Evolutionary conservation across 2,329 filamentous ascomycete genomes (phyloP), one percentile per base, ranked within the genome.

Genomic region (Coleophoma cylindrospora): DNA sequence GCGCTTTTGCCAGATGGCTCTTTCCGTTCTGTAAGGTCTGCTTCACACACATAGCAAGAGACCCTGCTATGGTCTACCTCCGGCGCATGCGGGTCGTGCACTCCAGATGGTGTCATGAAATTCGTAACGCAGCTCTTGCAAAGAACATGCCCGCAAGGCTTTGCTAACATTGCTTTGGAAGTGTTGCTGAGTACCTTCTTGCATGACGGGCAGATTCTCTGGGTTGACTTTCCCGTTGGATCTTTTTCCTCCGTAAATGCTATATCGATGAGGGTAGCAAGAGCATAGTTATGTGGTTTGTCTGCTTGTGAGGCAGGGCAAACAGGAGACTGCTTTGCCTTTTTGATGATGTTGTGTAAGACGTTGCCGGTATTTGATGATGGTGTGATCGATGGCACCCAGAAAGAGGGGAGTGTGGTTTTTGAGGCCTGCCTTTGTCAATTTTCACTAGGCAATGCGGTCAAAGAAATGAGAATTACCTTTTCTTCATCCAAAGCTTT

Each of bases 131-230:
- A 96, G 37, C 80, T 85, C 61, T 87, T 86, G 68, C 92, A 99
- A 19, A 96, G 70, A 1, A 97, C 91, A 65, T 99, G 92, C 0
- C 92, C 92, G 62, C 92, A 99, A 0, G 89, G 88, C 65, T 89
- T 91, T 2, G 89, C 84, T 47, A 96, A 74, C 66, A 91, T 81
- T 1, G 91, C 89, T 64, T 87, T 89, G 3, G 88, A 87, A 3
- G 87, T 79, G 64, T 97, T 97, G 43, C 81, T 87, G 12, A 97
- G 75, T 1, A 74, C 77, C 68, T 95, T 96, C 57, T 87, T 83
- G 70, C 92, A 99, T 43, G 87, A 86, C 0, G 94, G 94, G 67
- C 92, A 99, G 45, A 86, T 77, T 36, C 79, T 64, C 62, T 75
- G 70, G 12, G 70, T 72, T 6, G 69, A 71, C 41, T 79, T 67